These are phyloP conservation scores for Scleroderma citrinum DNA, from an alignment of 768 basidiomycete species.

Conservation along the genomic window DNA sequence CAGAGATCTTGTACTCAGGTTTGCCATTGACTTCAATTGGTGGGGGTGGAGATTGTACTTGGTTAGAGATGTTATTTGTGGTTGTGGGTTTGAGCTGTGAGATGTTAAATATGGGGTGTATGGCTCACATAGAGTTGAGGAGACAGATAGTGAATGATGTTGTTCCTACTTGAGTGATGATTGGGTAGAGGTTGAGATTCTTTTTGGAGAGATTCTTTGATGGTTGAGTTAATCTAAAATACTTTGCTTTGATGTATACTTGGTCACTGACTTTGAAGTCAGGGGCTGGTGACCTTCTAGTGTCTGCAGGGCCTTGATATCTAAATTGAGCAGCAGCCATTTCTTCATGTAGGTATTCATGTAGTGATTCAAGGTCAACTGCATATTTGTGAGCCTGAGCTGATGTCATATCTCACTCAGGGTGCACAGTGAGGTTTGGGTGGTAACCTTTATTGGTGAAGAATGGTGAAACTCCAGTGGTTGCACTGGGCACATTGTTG, in stretches of 20 bases:
- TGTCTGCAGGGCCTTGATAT: slow-evolving; percentile 10
- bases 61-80: not conserved
- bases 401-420: slow-evolving; percentile 9
- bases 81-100: not conserved
- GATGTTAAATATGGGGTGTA: slow-evolving; percentile 6
- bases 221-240: slow-evolving; percentile 4
- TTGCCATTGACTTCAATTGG: not conserved
- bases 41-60: slow-evolving; percentile 5
- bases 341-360: slow-evolving; percentile 9
- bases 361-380: slow-evolving; percentile 13
- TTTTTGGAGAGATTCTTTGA: too few species aligned
- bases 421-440: too few species aligned
- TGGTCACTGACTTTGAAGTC: slow-evolving; percentile 5
- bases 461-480: slow-evolving; percentile 29
- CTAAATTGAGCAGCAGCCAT: slow-evolving; percentile 10
- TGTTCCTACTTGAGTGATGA: too few species aligned
- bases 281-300: not conserved
- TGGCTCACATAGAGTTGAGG: not conserved
- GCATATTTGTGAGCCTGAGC: slow-evolving; percentile 14
- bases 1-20: too few species aligned
- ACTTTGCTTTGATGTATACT: slow-evolving; percentile 4
- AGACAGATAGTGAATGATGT: too few species aligned
- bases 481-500: slow-evolving; percentile 22
- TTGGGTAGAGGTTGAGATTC: too few species aligned
- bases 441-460: slow-evolving; percentile 27